Base-by-base conservation (phyloP, 805 yeast genomes). In the Ogataea pilisensis region DNA sequence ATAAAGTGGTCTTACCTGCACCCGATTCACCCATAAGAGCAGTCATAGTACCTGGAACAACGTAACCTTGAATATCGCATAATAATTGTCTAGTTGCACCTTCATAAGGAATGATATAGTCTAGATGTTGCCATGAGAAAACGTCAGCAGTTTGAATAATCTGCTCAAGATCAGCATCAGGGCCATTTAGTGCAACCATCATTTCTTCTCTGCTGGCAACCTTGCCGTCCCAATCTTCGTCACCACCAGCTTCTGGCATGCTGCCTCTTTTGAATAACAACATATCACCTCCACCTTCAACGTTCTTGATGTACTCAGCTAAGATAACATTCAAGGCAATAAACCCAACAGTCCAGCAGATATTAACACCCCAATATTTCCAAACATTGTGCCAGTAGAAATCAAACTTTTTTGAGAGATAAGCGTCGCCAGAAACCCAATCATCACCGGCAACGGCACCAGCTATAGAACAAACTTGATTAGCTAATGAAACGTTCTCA, bases 1-100 rank as follows among this genome's bases (percentile, higher is more conserved):
- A 65, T 43, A 76, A 57, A 11, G 82, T 76, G 2, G 82, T 76
- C 53, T 76, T 76, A 55, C 82, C 82, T 13, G 82, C 81, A 54
- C 82, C 82, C 12, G 80, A 73, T 51, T 74, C 81, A 46, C 82
- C 82, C 80, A 76, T 76, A 34, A 76, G 60, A 3, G 82, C 81
- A 34, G 80, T 76, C 62, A 76, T 61, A 13, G 72, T 66, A 38
- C 82, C 82, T 5, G 82, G 80, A 27, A 63, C 62, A 52, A 68
- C 64, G 55, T 62, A 69, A 43, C 74, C 74, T 39, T 68, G 68
- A 46, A 69, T 58, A 41, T 65, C 53, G 49, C 68, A 64, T 51
- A 78, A 63, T 46, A 74, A 60, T 41, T 61, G 61, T 44, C 74
- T 58, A 14, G 64, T 55, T 9, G 55, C 58, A 34, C 72, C 73